Evolutionary conservation across 1,139 yeast genomes (phyloP).

Genomic region (Suhomyces chickasaworum): DNA sequence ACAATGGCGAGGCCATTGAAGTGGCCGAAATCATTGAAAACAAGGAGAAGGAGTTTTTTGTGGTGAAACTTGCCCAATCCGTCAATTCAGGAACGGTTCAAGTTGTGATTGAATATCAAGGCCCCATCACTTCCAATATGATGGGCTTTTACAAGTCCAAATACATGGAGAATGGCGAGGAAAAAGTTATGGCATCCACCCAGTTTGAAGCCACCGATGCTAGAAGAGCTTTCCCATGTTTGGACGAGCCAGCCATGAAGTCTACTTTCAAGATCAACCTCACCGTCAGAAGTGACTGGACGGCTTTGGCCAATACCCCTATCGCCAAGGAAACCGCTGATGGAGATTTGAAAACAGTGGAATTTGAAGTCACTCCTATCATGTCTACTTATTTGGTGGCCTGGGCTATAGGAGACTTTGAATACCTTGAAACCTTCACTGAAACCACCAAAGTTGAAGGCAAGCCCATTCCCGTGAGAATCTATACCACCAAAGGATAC

Average conservation of each 20-base stretch:
- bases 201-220: conserved; percentile 93
- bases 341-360: conserved; percentile 25
- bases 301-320: conserved; percentile 22
- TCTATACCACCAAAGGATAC: conserved; percentile 73
- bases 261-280: conserved; percentile 55
- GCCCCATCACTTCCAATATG: conserved; percentile 65
- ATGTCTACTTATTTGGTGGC: conserved; percentile 80
- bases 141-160: conserved; percentile 84
- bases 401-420: conserved; percentile 76
- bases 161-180: conserved; percentile 62
- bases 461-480: conserved; percentile 66
- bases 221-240: conserved; percentile 87
- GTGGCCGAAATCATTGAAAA: conserved; percentile 24
- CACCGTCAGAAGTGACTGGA: conserved; percentile 18
- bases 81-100: conserved; percentile 18
- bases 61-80: conserved; percentile 22
- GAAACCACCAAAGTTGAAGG: conserved; percentile 35
- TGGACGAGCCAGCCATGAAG: conserved; percentile 84
- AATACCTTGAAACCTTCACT: conserved; percentile 59
- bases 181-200: conserved; percentile 72
- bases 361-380: conserved; percentile 60
- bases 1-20: conserved; percentile 6
- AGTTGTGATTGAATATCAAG: conserved; percentile 45
- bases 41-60: conserved; percentile 32
- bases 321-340: conserved; percentile 12